phyloP scores from a whole-genome alignment of 108 stramenopile species.

The Stephanodiscus minutulus region DNA sequence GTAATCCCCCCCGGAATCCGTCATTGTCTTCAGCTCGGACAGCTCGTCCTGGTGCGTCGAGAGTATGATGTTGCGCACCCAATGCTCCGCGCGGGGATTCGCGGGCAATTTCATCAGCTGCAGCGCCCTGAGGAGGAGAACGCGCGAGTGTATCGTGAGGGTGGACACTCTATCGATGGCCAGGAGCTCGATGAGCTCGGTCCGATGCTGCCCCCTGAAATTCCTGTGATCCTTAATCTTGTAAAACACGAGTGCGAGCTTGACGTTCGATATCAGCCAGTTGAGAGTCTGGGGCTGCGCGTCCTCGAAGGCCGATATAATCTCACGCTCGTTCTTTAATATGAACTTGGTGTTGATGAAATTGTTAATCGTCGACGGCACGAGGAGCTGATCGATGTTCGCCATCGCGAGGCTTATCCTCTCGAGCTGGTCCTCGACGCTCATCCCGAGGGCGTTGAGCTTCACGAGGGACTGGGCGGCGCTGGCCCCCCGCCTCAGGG shows the following conservation, averaged over 20 bases:
- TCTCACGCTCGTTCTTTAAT: slow-evolving; percentile 86
- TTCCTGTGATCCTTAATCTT: slow-evolving; percentile 95
- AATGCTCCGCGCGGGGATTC: slow-evolving; percentile 85
- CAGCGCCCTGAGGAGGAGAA: slow-evolving; percentile 78
- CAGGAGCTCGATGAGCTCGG: slow-evolving; percentile 84
- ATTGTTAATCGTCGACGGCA: slow-evolving; percentile 92
- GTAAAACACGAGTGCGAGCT: slow-evolving; percentile 93
- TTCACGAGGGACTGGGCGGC: slow-evolving; percentile 53
- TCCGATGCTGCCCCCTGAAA: slow-evolving; percentile 84
- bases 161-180: slow-evolving; percentile 84
- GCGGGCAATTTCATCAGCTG: slow-evolving; percentile 85
- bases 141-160: slow-evolving; percentile 74
- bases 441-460: slow-evolving; percentile 56
- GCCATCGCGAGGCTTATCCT: slow-evolving; percentile 74
- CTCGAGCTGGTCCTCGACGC: slow-evolving; percentile 71
- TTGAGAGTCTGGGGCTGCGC: slow-evolving; percentile 93
- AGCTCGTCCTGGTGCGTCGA: slow-evolving; percentile 92
- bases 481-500: slow-evolving; percentile 56
- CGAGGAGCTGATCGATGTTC: slow-evolving; percentile 87
- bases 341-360: slow-evolving; percentile 86
- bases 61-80: slow-evolving; percentile 92
- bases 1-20: slow-evolving; percentile 92
- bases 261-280: slow-evolving; percentile 87
- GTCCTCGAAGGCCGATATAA: slow-evolving; percentile 90
- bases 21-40: slow-evolving; percentile 92